phyloP scores from a whole-genome alignment of 257 asterid genomes.

The Craterostigma plantagineum region DNA sequence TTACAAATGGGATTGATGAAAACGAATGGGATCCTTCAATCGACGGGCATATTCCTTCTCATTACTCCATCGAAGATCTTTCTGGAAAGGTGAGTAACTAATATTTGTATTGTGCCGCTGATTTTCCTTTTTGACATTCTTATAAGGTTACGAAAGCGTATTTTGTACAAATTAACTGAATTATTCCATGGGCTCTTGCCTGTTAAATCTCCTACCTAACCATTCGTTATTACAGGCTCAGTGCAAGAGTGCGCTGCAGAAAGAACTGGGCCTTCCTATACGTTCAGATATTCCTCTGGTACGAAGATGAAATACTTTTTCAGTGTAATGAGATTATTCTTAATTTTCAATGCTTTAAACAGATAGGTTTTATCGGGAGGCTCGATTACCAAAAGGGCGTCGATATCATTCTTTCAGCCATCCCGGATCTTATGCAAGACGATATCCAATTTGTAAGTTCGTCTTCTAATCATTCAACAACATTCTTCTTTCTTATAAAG shows the following conservation, averaged over 20 bases:
- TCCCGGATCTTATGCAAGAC: slow-evolving; percentile 80
- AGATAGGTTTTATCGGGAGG: slow-evolving; percentile 97
- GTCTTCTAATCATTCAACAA: slow-evolving; percentile 1
- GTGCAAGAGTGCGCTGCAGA: slow-evolving; percentile 75
- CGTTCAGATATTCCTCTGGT: slow-evolving; percentile 80
- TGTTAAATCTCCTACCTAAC: not conserved
- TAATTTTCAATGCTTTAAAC: slow-evolving; percentile 1
- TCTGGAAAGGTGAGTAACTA: slow-evolving; percentile 65
- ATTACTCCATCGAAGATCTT: slow-evolving; percentile 55
- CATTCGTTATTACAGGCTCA: slow-evolving; percentile 22
- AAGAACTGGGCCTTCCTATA: slow-evolving; percentile 81
- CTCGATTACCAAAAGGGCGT: slow-evolving; percentile 93
- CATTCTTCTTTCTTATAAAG: not conserved
- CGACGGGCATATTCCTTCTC: slow-evolving; percentile 43
- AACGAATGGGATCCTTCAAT: slow-evolving; percentile 76
- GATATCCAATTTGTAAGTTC: slow-evolving; percentile 76
- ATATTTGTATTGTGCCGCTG: slow-evolving; percentile 1
- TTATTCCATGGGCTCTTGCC: not conserved
- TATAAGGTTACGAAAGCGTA: not conserved
- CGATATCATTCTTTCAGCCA: slow-evolving; percentile 69
- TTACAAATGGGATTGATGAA: slow-evolving; percentile 73
- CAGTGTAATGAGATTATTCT: no score
- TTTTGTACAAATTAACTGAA: not conserved
- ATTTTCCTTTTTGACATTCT: slow-evolving; percentile 3
- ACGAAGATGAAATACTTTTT: slow-evolving; percentile 12